A percentile compares a stretch with the other conserved stretches of the same genome.
Evolutionary conservation across 73 alveolate species (phyloP).

Genomic region (Tetrahymena thermophila): DNA sequence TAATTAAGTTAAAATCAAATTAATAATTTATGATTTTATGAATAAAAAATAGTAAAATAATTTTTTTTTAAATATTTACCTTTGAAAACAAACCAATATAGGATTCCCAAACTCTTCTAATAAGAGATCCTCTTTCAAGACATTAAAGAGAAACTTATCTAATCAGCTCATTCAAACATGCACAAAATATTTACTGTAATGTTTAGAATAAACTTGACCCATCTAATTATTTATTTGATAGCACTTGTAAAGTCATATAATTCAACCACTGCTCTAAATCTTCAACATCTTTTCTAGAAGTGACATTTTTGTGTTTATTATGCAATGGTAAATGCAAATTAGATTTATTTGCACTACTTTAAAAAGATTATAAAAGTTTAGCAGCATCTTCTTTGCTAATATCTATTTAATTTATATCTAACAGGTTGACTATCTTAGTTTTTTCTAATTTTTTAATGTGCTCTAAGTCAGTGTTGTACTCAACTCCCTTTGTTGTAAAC

Average conservation of each 20-base stretch:
- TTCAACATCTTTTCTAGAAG: not conserved
- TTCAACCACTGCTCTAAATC: not conserved
- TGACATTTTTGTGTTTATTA: not conserved
- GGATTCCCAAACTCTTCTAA: slow-evolving; percentile 19
- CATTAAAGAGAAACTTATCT: slow-evolving; percentile 19
- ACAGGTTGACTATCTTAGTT: not conserved
- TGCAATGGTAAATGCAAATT: not conserved
- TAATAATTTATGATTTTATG: no score
- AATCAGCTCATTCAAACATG: slow-evolving; percentile 10
- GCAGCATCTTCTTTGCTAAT: not conserved
- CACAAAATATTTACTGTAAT: not conserved
- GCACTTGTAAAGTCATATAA: not conserved
- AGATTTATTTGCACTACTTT: not conserved
- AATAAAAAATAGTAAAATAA: no score
- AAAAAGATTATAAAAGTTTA: not conserved
- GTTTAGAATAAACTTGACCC: not conserved
- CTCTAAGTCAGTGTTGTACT: not conserved
- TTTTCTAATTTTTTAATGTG: not conserved
- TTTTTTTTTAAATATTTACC: not conserved
- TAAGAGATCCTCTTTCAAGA: slow-evolving; percentile 12
- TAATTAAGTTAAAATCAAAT: no score
- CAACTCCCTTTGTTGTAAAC: not conserved
- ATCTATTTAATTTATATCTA: not conserved
- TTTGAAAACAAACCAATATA: slow-evolving; percentile 3
- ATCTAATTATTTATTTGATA: not conserved